Percentiles rank a stretch among this genome's conserved stretches.
phyloP scores from a whole-genome alignment of 208 protist genomes.

The Angomonas desouzai region DNA sequence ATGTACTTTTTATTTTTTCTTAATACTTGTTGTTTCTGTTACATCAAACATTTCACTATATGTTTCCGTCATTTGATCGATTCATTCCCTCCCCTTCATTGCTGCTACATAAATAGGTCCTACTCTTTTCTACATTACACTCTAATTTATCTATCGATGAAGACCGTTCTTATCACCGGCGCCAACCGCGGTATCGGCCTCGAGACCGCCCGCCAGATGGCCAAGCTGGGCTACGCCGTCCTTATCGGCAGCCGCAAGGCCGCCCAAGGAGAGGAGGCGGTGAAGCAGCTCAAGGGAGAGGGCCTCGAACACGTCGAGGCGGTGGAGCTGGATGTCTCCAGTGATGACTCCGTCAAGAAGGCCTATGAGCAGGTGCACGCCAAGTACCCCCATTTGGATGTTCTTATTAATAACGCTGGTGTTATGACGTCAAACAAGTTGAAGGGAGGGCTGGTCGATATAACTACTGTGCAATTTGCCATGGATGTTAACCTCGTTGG shows the following conservation, averaged over 20 bases:
- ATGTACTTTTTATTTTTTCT: too few species aligned
- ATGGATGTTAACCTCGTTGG: slow-evolving; percentile 68
- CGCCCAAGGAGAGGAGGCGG: slow-evolving; percentile 32
- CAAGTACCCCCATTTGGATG: slow-evolving; percentile 40
- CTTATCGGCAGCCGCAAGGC: slow-evolving; percentile 58
- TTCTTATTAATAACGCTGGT: slow-evolving; percentile 75
- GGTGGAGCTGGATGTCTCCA: slow-evolving; percentile 40
- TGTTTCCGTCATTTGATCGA: too few species aligned
- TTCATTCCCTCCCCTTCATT: too few species aligned
- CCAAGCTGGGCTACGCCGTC: slow-evolving; percentile 50
- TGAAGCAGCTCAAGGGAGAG: slow-evolving; percentile 25
- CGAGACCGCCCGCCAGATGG: slow-evolving; percentile 53
- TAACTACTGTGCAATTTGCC: slow-evolving; percentile 24
- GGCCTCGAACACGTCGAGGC: slow-evolving; percentile 32
- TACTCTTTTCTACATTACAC: too few species aligned
- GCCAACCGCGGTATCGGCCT: slow-evolving; percentile 82
- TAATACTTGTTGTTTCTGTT: too few species aligned
- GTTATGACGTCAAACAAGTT: slow-evolving; percentile 16
- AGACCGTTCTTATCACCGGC: slow-evolving; percentile 55
- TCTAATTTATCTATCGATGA: slow-evolving; percentile 1
- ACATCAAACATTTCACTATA: too few species aligned
- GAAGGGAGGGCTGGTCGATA: slow-evolving; percentile 23
- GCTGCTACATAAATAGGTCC: too few species aligned
- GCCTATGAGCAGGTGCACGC: slow-evolving; percentile 41
- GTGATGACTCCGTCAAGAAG: slow-evolving; percentile 39